These are phyloP conservation scores for Nadsonia commutata DNA, from an alignment of 1,139 yeast genomes.

Conservation along the genomic window DNA sequence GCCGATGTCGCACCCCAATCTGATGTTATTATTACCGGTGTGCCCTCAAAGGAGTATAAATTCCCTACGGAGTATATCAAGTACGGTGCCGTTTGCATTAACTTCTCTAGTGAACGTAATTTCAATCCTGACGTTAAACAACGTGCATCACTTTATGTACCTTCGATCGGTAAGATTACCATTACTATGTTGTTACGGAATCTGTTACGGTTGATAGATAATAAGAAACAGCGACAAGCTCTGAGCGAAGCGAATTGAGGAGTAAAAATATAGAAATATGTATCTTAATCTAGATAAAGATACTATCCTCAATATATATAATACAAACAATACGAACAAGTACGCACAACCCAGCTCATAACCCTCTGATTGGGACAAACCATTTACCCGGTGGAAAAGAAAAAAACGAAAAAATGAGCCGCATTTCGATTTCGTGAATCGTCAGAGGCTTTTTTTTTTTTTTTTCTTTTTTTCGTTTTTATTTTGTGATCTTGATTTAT, in stretches of 20 bases:
- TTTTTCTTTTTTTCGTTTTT: neutral
- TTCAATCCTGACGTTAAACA: constrained; percentile 66
- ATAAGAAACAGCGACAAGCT: constrained; percentile 28
- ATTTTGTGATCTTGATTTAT: neutral
- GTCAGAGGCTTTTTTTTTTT: neutral
- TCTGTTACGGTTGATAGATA: constrained; percentile 62
- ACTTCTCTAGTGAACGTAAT: constrained; percentile 80
- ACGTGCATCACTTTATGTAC: constrained; percentile 83
- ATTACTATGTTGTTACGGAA: constrained; percentile 87
- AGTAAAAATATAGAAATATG: too few species aligned
- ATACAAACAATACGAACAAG: too few species aligned
- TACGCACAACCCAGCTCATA: too few species aligned
- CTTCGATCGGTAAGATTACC: constrained; percentile 94
- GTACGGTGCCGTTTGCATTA: constrained; percentile 82
- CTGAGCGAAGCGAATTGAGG: too few species aligned
- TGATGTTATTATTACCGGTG: constrained; percentile 92
- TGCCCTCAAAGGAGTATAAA: constrained; percentile 68
- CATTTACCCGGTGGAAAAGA: too few species aligned
- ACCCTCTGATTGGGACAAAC: too few species aligned
- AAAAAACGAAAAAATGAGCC: too few species aligned
- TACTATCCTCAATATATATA: too few species aligned
- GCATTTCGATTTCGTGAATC: too few species aligned
- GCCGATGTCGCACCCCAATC: constrained; percentile 58
- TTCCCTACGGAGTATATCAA: constrained; percentile 69
- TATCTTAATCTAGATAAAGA: too few species aligned